Conservation (phyloP, 352 stramenopile species). For the Pythium rhizo-oryzae region DNA sequence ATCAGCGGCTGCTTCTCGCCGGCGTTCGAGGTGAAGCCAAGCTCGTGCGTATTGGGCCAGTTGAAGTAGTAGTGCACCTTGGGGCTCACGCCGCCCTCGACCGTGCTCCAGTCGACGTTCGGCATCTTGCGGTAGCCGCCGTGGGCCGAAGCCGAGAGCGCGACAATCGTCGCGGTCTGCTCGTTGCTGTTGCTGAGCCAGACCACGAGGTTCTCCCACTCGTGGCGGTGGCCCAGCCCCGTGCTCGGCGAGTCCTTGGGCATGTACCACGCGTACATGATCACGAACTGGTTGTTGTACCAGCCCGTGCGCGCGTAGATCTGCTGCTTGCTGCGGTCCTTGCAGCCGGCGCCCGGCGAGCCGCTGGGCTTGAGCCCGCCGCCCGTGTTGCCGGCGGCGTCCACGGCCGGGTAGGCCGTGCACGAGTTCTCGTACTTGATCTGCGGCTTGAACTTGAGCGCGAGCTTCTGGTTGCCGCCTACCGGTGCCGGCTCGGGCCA, state of each 20-base stretch:
- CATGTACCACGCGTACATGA: constrained; percentile 52
- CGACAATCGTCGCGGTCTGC: constrained; percentile 15
- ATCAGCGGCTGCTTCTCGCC: constrained; percentile 30
- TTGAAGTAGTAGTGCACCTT: constrained; percentile 22
- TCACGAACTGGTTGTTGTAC: constrained; percentile 29
- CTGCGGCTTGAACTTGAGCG: constrained; percentile 35
- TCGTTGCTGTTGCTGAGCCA: constrained; percentile 38
- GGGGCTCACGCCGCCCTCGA: constrained; percentile 15
- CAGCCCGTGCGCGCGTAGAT: constrained; percentile 34
- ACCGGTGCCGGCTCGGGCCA: constrained; percentile 30
- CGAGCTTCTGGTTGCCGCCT: constrained; percentile 24
- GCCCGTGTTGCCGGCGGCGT: constrained; percentile 30
- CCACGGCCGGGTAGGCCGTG: constrained; percentile 42
- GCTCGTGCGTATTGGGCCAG: constrained; percentile 25
- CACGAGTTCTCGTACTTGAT: constrained; percentile 43
- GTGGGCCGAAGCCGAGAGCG: constrained; percentile 19
- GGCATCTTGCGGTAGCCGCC: constrained; percentile 22
- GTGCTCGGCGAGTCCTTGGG: constrained; percentile 39
- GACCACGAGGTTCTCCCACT: constrained; percentile 43
- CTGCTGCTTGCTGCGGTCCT: constrained; percentile 27
- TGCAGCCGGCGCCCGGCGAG: constrained; percentile 22
- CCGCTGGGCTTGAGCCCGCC: constrained; percentile 38
- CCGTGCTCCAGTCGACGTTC: constrained; percentile 8
- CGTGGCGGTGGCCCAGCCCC: constrained; percentile 38
- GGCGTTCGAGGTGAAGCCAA: constrained; percentile 15